These are phyloP conservation scores for Aspergillus sclerotioniger DNA, from an alignment of 495 filamentous ascomycete species.

Conservation along the genomic window DNA sequence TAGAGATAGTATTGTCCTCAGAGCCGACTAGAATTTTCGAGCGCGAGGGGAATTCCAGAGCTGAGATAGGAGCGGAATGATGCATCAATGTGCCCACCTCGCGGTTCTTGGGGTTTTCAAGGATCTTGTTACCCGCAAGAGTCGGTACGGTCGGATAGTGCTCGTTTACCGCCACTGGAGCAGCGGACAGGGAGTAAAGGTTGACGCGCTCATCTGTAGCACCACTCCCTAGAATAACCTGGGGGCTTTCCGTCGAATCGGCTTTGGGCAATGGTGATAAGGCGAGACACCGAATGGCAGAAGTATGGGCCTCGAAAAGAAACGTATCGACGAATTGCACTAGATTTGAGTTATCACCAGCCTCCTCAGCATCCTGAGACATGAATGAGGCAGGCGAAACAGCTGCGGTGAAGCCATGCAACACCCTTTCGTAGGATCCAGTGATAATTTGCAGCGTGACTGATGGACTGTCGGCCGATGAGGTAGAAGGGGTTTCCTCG, in stretches of 20 bases:
- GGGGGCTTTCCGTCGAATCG: slow-evolving; percentile 54
- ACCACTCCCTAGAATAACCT: slow-evolving; percentile 83
- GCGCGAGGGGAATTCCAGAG: slow-evolving; percentile 77
- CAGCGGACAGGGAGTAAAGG: slow-evolving; percentile 83
- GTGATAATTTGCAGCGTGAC: slow-evolving; percentile 81
- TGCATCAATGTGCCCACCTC: slow-evolving; percentile 85
- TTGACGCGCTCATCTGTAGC: slow-evolving; percentile 92
- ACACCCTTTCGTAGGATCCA: slow-evolving; percentile 89
- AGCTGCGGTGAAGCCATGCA: slow-evolving; percentile 85
- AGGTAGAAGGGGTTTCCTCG: slow-evolving; percentile 19
- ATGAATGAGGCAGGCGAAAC: slow-evolving; percentile 45
- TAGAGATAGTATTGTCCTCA: slow-evolving; percentile 84
- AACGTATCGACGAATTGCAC: slow-evolving; percentile 88
- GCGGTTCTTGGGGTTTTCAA: slow-evolving; percentile 81
- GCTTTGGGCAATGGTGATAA: slow-evolving; percentile 72
- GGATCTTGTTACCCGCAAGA: slow-evolving; percentile 63
- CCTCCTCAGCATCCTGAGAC: slow-evolving; percentile 17
- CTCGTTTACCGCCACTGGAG: slow-evolving; percentile 49
- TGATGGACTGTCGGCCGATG: slow-evolving; percentile 27
- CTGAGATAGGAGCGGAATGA: slow-evolving; percentile 76
- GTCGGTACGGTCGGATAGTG: slow-evolving; percentile 53
- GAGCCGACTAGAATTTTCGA: slow-evolving; percentile 80
- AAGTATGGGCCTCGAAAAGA: slow-evolving; percentile 89
- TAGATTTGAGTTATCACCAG: slow-evolving; percentile 27
- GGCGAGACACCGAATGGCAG: slow-evolving; percentile 85